Conservation (phyloP, 495 filamentous ascomycete species). For the Lichina pygmaea region DNA sequence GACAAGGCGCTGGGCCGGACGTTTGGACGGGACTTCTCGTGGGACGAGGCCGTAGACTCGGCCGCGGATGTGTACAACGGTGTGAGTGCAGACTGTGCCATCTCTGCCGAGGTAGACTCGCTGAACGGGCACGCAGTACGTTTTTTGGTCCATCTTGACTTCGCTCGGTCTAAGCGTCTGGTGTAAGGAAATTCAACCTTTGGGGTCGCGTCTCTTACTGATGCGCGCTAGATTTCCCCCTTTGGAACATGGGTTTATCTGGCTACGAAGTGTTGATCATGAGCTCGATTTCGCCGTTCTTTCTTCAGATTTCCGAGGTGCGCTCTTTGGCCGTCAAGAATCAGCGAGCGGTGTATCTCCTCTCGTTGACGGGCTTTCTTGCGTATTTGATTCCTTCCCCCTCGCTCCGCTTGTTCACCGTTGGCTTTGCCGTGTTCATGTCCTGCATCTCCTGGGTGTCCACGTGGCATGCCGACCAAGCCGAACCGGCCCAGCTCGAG, state of each 20-base stretch:
- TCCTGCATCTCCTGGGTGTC: conserved; percentile 61
- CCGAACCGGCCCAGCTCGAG: conserved; percentile 51
- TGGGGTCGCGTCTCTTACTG: not conserved
- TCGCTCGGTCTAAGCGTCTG: conserved; percentile 69
- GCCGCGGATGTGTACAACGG: conserved; percentile 81
- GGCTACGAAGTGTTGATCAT: conserved; percentile 82
- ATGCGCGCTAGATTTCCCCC: conserved; percentile 39
- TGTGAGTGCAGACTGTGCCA: conserved; percentile 19
- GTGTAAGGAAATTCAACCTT: conserved; percentile 33
- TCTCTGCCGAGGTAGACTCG: conserved; percentile 5
- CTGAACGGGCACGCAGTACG: conserved; percentile 28
- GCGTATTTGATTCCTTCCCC: conserved; percentile 54
- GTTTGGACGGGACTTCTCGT: conserved; percentile 46
- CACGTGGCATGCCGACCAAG: conserved; percentile 49
- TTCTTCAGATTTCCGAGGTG: conserved; percentile 47
- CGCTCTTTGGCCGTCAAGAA: conserved; percentile 40
- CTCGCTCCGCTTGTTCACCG: conserved; percentile 50
- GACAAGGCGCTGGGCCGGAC: conserved; percentile 42
- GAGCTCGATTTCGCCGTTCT: conserved; percentile 51
- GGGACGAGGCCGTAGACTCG: conserved; percentile 50
- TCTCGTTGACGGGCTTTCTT: conserved; percentile 53
- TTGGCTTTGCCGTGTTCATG: conserved; percentile 51
- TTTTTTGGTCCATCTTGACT: conserved; percentile 89
- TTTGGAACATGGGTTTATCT: conserved; percentile 99
- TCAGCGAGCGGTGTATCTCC: conserved; percentile 37